Evolutionary conservation across 371 early-diverging fungal genomes (phyloP), one percentile per base, ranked within the genome.

Genomic region (Mortierella sp.): DNA sequence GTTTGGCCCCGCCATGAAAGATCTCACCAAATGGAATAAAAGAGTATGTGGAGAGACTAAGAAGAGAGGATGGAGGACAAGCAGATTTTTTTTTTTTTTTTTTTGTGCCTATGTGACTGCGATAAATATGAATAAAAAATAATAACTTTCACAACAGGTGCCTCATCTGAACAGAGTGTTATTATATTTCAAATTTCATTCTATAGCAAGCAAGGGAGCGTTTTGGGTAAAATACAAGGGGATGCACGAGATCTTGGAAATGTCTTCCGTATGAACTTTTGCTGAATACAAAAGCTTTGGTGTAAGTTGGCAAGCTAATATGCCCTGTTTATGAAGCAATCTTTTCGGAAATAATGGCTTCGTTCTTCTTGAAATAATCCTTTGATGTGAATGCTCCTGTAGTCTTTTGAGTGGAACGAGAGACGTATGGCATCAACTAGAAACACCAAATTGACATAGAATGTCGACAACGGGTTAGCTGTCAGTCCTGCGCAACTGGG

Each of bases 371-470:
- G 65, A 84, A 71, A 66, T 78, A 84, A 32, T 83, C 77, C 70
- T 71, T 51, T 35, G 84, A 78, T 26, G 78, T 78, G 73, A 84
- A 84, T 37, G 84, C 83, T 54, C 84, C 84, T 6, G 85, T 85
- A 20, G 90, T 87, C 76, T 90, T 90, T 65, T 80, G 80, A 20
- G 80, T 80, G 30, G 80, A 80, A 49, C 90, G 90, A 49, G 93
- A 91, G 30, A 93, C 93, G 66, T 93, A 93, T 30, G 93, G 91
- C 72, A 88, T 83, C 72, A 93, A 87, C 92, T 92, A 87, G 54
- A 66, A 3, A 9, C 55, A 26, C 14, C 20, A 43, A 6, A 40
- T 40, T 9, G 1, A 24, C 12, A 52, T 52, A 22, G 26, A 18
- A 8, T 24, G n/a, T 30, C 30, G 30, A 30, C 30, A 30, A 30